Percentiles rank a stretch among this genome's conserved stretches.
These are phyloP conservation scores for Berberis vulgaris DNA, from an alignment of 164 flowering plant genomes.

Conservation along the genomic window DNA sequence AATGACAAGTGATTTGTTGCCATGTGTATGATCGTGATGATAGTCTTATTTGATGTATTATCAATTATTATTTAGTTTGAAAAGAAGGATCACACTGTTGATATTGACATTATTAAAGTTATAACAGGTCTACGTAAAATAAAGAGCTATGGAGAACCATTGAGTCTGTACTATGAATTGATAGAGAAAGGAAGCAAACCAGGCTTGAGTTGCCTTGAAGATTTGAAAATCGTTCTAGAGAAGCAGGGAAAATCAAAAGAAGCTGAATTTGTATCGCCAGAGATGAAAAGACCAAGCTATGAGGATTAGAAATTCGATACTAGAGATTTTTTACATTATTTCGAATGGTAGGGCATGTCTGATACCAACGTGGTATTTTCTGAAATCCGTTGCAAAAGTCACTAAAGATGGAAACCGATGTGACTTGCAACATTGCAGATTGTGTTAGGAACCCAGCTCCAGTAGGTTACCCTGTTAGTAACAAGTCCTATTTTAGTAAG, in stretches of 20 bases:
- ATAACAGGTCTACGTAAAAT: constrained; percentile 47
- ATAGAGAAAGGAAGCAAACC: constrained; percentile 40
- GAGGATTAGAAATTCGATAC: not conserved
- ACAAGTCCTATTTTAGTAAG: no score
- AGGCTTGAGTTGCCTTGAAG: constrained; percentile 31
- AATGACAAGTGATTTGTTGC: no score
- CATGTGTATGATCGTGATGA: no score
- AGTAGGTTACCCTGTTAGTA: no score
- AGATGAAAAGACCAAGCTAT: constrained; percentile 15
- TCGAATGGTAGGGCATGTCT: no score
- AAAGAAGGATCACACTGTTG: constrained; percentile 34
- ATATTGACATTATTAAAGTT: constrained; percentile 24
- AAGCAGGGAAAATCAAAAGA: constrained; percentile 39
- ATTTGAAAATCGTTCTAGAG: constrained; percentile 32
- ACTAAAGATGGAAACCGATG: no score
- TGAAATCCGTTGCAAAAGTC: no score
- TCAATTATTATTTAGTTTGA: constrained; percentile 35
- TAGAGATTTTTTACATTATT: no score
- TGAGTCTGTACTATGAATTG: constrained; percentile 49
- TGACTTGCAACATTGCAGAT: no score
- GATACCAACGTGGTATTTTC: no score
- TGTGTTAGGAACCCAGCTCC: no score
- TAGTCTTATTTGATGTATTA: no score
- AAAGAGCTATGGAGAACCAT: constrained; percentile 43
- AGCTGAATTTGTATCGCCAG: constrained; percentile 53